Percentiles rank a stretch among this genome's conserved stretches.
Evolutionary conservation across 768 basidiomycete genomes (phyloP).

Genomic region (Trametes elegans): DNA sequence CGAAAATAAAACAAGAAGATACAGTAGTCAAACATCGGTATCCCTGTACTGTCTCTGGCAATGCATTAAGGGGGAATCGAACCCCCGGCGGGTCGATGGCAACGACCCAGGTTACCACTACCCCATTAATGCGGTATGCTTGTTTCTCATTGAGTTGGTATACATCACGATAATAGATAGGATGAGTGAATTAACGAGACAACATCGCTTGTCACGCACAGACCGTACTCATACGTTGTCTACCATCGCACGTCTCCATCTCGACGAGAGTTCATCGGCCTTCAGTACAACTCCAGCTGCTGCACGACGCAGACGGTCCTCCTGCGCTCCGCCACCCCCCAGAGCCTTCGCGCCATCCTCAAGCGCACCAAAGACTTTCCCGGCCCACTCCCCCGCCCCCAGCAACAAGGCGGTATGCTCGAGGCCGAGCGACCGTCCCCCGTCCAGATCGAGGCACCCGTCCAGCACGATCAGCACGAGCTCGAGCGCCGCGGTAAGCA

Average conservation of each 20-base stretch:
- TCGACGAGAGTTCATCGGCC: slow-evolving; percentile 66
- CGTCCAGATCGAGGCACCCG: slow-evolving; percentile 71
- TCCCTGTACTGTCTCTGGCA: background rate
- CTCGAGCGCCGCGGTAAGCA: slow-evolving; percentile 76
- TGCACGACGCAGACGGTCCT: slow-evolving; percentile 59
- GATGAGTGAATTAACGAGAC: too few relatives aligned
- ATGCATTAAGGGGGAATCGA: slow-evolving; percentile 86
- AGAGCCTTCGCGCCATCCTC: slow-evolving; percentile 62
- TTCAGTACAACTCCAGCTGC: slow-evolving; percentile 82
- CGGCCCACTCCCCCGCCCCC: slow-evolving; percentile 80
- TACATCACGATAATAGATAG: too few relatives aligned
- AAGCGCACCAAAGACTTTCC: slow-evolving; percentile 57
- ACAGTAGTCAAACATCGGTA: too few relatives aligned
- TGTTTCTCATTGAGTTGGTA: too few relatives aligned
- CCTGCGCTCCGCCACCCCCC: slow-evolving; percentile 65
- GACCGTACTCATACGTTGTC: too few relatives aligned
- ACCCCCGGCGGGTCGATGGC: slow-evolving; percentile 79
- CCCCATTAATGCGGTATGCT: slow-evolving; percentile 33
- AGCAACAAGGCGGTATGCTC: slow-evolving; percentile 74
- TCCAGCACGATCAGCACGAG: slow-evolving; percentile 76
- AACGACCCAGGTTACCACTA: slow-evolving; percentile 38
- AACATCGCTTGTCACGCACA: too few relatives aligned
- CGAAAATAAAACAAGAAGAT: too few relatives aligned
- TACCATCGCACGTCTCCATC: slow-evolving; percentile 67
- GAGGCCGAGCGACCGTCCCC: slow-evolving; percentile 67